These are phyloP conservation scores for Cicer judaicum DNA, from an alignment of 306 rosid species.

Conservation along the genomic window DNA sequence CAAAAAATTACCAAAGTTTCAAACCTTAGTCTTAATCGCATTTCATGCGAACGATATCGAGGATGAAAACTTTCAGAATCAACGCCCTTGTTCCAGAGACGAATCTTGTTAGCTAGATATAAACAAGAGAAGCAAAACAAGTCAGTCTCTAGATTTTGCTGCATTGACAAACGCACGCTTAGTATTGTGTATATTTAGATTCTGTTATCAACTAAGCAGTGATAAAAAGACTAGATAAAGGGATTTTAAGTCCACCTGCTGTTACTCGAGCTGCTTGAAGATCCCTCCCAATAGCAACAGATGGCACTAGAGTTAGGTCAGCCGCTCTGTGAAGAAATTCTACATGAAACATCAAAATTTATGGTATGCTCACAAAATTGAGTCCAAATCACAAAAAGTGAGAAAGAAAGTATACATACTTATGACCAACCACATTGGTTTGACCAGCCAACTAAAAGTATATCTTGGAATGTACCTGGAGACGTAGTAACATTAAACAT, in stretches of 20 bases:
- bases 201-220: slow-evolving; percentile 2
- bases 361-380: slow-evolving; percentile 29
- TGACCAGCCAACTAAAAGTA: slow-evolving; percentile 98
- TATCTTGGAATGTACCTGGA: slow-evolving; percentile 95
- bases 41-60: slow-evolving; percentile 71
- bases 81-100: slow-evolving; percentile 98
- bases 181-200: not conserved
- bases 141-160: slow-evolving; percentile 13
- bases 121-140: slow-evolving; percentile 43
- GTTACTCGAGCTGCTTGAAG: slow-evolving; percentile 79
- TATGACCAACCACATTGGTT: slow-evolving; percentile 97
- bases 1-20: slow-evolving; percentile 28
- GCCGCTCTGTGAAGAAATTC: slow-evolving; percentile 97
- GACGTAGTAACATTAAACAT: slow-evolving; percentile 37
- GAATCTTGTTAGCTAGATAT: slow-evolving; percentile 83
- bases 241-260: slow-evolving; percentile 66
- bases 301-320: slow-evolving; percentile 94
- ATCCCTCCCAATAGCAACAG: slow-evolving; percentile 88
- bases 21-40: slow-evolving; percentile 84
- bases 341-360: slow-evolving; percentile 48
- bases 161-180: not conserved
- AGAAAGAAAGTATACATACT: slow-evolving; percentile 59
- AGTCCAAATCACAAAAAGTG: slow-evolving; percentile 3
- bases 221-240: slow-evolving; percentile 5
- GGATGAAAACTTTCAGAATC: slow-evolving; percentile 95